Evolutionary conservation across 495 filamentous ascomycete genomes (phyloP).

Genomic region (Penicillium cataractarum): DNA sequence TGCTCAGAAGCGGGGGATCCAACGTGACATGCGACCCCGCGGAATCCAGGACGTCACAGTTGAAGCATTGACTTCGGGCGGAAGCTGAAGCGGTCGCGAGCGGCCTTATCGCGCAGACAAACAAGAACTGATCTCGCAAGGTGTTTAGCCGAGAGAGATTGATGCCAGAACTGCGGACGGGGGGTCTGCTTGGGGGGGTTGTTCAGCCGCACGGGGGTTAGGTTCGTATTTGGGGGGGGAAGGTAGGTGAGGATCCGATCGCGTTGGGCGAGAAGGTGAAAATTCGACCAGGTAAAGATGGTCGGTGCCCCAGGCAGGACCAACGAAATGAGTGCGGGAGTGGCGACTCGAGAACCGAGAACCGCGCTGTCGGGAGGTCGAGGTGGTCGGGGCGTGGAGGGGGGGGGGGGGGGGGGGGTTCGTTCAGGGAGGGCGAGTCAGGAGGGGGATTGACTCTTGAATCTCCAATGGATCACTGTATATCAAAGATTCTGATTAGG

Average conservation of each 20-base stretch:
- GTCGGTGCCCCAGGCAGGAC: conserved; percentile 9
- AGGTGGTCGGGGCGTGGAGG: not conserved
- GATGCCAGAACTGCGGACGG: not conserved
- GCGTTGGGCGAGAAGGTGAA: conserved; percentile 4
- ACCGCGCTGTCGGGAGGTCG: conserved; percentile 9
- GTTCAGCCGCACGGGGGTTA: not conserved
- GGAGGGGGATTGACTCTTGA: conserved; percentile 2
- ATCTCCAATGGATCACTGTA: not conserved
- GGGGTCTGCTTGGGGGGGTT: not conserved
- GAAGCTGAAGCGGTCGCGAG: conserved; percentile 14
- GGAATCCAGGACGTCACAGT: conserved; percentile 38
- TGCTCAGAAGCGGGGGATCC: conserved; percentile 14
- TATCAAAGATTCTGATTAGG: not conserved
- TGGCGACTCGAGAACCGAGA: conserved; percentile 17
- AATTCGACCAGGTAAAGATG: conserved; percentile 2
- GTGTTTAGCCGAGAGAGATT: not conserved
- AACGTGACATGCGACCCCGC: conserved; percentile 34
- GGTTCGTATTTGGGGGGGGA: not conserved
- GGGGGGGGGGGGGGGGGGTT: not conserved
- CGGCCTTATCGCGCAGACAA: conserved; percentile 14
- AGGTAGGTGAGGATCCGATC: conserved; percentile 11
- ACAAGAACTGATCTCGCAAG: not conserved
- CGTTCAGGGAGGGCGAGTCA: not conserved
- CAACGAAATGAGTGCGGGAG: conserved; percentile 16
- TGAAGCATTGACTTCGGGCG: conserved; percentile 36